A percentile compares a stretch with the other conserved stretches of the same genome.
phyloP scores from a whole-genome alignment of 73 alveolate genomes.

The Blepharisma stoltei region DNA sequence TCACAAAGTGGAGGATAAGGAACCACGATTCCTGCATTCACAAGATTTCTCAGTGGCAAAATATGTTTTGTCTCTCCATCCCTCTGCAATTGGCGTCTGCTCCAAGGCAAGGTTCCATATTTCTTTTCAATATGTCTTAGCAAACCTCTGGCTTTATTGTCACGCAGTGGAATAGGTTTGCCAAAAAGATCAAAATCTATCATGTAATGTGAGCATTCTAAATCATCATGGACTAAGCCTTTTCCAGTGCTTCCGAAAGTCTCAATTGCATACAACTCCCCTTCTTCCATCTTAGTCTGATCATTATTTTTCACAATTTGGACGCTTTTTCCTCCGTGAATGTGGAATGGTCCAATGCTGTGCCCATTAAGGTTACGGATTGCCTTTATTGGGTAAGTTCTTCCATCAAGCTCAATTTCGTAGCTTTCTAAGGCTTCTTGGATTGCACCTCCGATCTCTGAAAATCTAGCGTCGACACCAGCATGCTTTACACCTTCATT shows the following conservation, averaged over 20 bases:
- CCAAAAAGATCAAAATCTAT: conserved; percentile 75
- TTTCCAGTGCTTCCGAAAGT: conserved; percentile 98
- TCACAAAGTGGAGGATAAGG: conserved; percentile 74
- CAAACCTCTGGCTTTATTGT: conserved; percentile 81
- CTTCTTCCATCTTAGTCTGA: conserved; percentile 88
- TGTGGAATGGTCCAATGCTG: conserved; percentile 76
- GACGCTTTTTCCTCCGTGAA: conserved; percentile 95
- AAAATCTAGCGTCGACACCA: conserved; percentile 96
- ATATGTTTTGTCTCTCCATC: conserved; percentile 81
- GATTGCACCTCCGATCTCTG: conserved; percentile 95
- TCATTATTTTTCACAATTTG: conserved; percentile 90
- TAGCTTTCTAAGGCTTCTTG: conserved; percentile 96
- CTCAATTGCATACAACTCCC: conserved; percentile 96
- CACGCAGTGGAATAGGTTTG: conserved; percentile 69
- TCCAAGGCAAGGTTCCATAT: conserved; percentile 89
- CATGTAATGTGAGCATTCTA: conserved; percentile 95
- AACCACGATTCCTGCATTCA: conserved; percentile 80
- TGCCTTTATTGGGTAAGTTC: conserved; percentile 80
- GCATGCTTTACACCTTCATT: conserved; percentile 89
- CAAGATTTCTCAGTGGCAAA: conserved; percentile 72
- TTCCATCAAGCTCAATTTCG: conserved; percentile 90
- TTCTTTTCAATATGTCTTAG: conserved; percentile 74
- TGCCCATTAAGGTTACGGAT: conserved; percentile 93
- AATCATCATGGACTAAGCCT: conserved; percentile 87
- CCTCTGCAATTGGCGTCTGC: conserved; percentile 90